Percentiles rank a stretch among this genome's conserved stretches.
phyloP scores from a whole-genome alignment of 371 early-diverging fungal species.

The Mortierella sp. region DNA sequence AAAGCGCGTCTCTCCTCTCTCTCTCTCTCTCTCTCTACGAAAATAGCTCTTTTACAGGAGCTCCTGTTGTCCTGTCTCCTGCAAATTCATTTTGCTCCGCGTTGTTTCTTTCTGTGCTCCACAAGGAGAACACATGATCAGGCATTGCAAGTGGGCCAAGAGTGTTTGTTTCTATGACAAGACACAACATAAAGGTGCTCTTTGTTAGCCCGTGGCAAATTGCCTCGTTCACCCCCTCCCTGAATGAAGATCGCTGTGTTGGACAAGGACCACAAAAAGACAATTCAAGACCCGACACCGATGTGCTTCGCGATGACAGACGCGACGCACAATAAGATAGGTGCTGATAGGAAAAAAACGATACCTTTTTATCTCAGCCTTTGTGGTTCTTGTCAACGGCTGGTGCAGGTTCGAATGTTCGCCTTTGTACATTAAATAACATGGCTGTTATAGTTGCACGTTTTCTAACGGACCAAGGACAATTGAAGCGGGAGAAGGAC shows the following conservation, averaged over 20 bases:
- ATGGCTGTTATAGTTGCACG: background rate
- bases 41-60: background rate
- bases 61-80: background rate
- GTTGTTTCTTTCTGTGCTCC: background rate
- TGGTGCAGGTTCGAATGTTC: background rate
- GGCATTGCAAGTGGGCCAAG: too few relatives aligned
- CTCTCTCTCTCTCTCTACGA: background rate
- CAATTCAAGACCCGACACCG: background rate
- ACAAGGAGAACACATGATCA: background rate
- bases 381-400: background rate
- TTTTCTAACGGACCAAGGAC: background rate
- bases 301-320: too few relatives aligned
- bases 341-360: background rate
- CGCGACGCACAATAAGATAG: too few relatives aligned
- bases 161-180: too few relatives aligned
- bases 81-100: background rate
- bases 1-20: background rate
- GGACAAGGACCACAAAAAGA: background rate
- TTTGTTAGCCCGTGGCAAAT: background rate
- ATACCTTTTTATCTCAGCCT: background rate
- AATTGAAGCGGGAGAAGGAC: background rate
- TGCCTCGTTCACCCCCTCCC: background rate
- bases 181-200: too few relatives aligned
- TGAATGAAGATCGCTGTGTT: background rate
- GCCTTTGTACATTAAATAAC: background rate